Percentiles rank a stretch among this genome's conserved stretches.
phyloP scores from a whole-genome alignment of 352 stramenopile genomes.

The Phytophthora pini region DNA sequence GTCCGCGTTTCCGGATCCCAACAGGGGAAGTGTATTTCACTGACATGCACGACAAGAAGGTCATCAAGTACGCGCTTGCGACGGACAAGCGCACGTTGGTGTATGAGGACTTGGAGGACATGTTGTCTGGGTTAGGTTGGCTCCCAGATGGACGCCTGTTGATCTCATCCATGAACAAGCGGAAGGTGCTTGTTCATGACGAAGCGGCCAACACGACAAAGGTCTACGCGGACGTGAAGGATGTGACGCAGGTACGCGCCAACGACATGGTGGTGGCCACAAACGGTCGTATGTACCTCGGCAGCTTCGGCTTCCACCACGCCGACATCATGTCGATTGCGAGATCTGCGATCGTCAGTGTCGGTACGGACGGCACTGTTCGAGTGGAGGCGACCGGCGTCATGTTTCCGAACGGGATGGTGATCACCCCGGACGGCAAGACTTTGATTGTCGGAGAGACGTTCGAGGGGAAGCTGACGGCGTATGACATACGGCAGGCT shows the following conservation, averaged over 20 bases:
- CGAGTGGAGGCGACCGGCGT: slow-evolving; percentile 62
- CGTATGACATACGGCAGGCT: slow-evolving; percentile 74
- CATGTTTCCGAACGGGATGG: slow-evolving; percentile 76
- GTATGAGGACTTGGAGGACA: slow-evolving; percentile 54
- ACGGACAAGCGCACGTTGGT: slow-evolving; percentile 46
- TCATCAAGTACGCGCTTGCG: slow-evolving; percentile 62
- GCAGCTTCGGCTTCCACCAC: slow-evolving; percentile 74
- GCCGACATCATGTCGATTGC: slow-evolving; percentile 35
- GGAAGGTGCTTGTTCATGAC: slow-evolving; percentile 52
- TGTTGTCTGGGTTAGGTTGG: slow-evolving; percentile 67
- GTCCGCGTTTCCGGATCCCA: slow-evolving; percentile 58
- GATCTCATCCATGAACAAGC: slow-evolving; percentile 64
- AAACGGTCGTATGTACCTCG: slow-evolving; percentile 53
- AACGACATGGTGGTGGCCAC: slow-evolving; percentile 74
- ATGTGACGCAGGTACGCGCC: slow-evolving; percentile 52
- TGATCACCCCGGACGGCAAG: slow-evolving; percentile 77
- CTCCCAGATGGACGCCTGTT: slow-evolving; percentile 64
- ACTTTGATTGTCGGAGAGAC: slow-evolving; percentile 78
- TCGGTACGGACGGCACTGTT: slow-evolving; percentile 50
- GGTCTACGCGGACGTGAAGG: slow-evolving; percentile 58
- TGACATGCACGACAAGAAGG: slow-evolving; percentile 69
- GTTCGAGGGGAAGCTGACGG: slow-evolving; percentile 56
- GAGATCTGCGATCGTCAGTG: slow-evolving; percentile 64
- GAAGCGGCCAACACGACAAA: slow-evolving; percentile 33
- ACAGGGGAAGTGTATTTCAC: slow-evolving; percentile 69